Conservation (phyloP, 2,329 filamentous ascomycete species). For the Phialophora tarda region DNA sequence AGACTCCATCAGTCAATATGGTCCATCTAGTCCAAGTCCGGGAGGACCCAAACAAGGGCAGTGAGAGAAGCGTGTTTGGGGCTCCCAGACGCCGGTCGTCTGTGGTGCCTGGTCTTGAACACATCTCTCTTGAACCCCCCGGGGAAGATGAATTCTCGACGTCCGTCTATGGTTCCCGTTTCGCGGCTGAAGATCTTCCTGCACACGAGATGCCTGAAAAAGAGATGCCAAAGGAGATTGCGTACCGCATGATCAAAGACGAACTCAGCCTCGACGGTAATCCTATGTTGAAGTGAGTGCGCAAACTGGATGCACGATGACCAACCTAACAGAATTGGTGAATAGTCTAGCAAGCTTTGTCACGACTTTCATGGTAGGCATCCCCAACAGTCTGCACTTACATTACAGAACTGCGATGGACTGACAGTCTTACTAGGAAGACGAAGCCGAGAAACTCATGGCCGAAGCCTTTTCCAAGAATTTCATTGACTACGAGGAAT, state of each 20-base stretch:
- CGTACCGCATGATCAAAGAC: constrained; percentile 97
- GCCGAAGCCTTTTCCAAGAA: constrained; percentile 89
- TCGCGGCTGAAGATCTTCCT: constrained; percentile 80
- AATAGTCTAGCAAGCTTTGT: constrained; percentile 85
- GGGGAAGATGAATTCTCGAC: constrained; percentile 65
- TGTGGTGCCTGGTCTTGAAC: constrained; percentile 39
- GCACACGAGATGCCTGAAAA: constrained; percentile 82
- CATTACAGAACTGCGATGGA: background rate
- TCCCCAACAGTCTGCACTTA: background rate
- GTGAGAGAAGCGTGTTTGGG: constrained; percentile 15
- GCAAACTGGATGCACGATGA: background rate
- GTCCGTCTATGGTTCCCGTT: constrained; percentile 86
- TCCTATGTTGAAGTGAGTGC: constrained; percentile 69
- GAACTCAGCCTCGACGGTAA: constrained; percentile 90
- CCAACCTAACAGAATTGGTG: constrained; percentile 13
- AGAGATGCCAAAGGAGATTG: constrained; percentile 89
- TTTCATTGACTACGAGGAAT: constrained; percentile 90
- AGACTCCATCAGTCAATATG: constrained; percentile 43
- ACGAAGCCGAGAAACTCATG: constrained; percentile 97
- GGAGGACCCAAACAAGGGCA: constrained; percentile 40
- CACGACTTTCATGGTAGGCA: constrained; percentile 87
- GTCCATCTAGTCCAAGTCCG: constrained; percentile 51
- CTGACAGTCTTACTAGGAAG: constrained; percentile 64
- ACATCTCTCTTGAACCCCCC: constrained; percentile 49
- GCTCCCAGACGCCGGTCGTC: constrained; percentile 30